A percentile compares a stretch with the other conserved stretches of the same genome.
Conservation (phyloP, 164 flowering plant species). For the Piper longum region DNA sequence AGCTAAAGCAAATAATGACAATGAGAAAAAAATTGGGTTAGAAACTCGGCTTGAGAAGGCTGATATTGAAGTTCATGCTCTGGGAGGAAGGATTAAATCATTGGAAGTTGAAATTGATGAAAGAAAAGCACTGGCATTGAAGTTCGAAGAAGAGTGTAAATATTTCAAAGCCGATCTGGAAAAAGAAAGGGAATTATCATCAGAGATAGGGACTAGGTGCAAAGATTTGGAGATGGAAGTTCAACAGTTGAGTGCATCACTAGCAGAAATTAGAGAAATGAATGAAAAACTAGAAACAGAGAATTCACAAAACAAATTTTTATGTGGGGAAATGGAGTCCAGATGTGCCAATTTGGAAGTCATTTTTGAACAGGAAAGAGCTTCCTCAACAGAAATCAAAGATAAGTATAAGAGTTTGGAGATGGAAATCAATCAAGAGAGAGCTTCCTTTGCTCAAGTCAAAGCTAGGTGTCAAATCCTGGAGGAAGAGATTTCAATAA, state of each 20-base stretch:
- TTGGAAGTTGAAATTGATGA: slow-evolving; percentile 38
- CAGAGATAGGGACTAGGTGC: neutral
- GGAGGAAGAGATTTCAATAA: slow-evolving; percentile 40
- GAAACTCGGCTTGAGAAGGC: slow-evolving; percentile 34
- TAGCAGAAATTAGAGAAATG: slow-evolving; percentile 22
- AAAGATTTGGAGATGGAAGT: slow-evolving; percentile 28
- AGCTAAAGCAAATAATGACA: slow-evolving; percentile 9
- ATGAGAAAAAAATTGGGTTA: slow-evolving; percentile 13
- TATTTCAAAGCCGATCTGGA: slow-evolving; percentile 39
- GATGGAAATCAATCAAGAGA: slow-evolving; percentile 38
- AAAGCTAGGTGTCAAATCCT: slow-evolving; percentile 29
- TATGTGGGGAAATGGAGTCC: slow-evolving; percentile 22
- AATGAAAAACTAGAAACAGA: slow-evolving; percentile 38
- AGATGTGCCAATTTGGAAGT: slow-evolving; percentile 45
- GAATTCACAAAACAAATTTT: slow-evolving; percentile 31
- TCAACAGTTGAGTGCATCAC: slow-evolving; percentile 32
- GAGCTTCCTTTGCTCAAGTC: slow-evolving; percentile 27
- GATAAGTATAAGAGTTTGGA: slow-evolving; percentile 34
- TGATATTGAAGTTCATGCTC: slow-evolving; percentile 34
- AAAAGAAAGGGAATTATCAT: slow-evolving; percentile 9
- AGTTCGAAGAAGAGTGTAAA: slow-evolving; percentile 22
- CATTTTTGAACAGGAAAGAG: slow-evolving; percentile 42
- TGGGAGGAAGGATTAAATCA: slow-evolving; percentile 28
- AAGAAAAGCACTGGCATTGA: slow-evolving; percentile 32
- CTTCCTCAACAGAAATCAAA: slow-evolving; percentile 22